Percentiles rank a stretch among this genome's conserved stretches.
These are phyloP conservation scores for Globisporangium perplexum DNA, from an alignment of 352 stramenopile genomes.

Conservation along the genomic window DNA sequence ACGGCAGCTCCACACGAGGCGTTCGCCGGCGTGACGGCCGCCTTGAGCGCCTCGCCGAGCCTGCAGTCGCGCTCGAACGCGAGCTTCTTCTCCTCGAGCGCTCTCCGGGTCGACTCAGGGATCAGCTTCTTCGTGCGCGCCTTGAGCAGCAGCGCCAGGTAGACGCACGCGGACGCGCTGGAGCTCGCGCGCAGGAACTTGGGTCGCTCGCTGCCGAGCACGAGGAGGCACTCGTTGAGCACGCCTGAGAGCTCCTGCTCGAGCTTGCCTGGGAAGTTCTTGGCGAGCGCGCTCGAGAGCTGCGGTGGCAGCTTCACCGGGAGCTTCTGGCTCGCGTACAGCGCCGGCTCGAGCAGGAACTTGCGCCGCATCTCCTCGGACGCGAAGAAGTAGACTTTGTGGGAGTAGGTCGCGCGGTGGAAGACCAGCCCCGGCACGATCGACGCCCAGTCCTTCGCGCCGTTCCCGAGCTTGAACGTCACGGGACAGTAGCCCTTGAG, in stretches of 20 bases:
- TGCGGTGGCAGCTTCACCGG: constrained; percentile 64
- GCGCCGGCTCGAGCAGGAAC: constrained; percentile 42
- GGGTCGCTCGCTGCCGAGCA: constrained; percentile 41
- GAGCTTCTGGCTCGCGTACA: constrained; percentile 36
- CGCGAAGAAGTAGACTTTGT: constrained; percentile 54
- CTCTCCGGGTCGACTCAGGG: constrained; percentile 16
- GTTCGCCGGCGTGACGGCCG: constrained; percentile 20
- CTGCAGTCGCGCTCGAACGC: constrained; percentile 52
- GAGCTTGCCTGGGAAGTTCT: constrained; percentile 46
- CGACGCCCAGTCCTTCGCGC: constrained; percentile 32
- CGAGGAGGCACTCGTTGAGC: constrained; percentile 56
- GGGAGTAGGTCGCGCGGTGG: constrained; percentile 50
- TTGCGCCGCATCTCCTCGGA: constrained; percentile 36
- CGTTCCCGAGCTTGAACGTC: constrained; percentile 36
- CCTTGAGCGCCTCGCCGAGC: constrained; percentile 41
- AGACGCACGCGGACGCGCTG: constrained; percentile 41
- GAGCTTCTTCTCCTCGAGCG: constrained; percentile 17
- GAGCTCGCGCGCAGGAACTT: constrained; percentile 48
- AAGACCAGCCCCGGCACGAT: constrained; percentile 56
- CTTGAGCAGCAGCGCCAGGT: constrained; percentile 56
- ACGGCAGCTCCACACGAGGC: constrained; percentile 45
- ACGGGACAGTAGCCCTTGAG: constrained; percentile 74
- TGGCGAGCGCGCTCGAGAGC: constrained; percentile 26
- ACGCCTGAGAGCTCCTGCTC: constrained; percentile 57
- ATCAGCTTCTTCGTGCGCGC: constrained; percentile 17